Percentiles rank a stretch among this genome's conserved stretches.
Conservation (phyloP, 192 early-diverging fungal species). For the Coemansia sp. region DNA sequence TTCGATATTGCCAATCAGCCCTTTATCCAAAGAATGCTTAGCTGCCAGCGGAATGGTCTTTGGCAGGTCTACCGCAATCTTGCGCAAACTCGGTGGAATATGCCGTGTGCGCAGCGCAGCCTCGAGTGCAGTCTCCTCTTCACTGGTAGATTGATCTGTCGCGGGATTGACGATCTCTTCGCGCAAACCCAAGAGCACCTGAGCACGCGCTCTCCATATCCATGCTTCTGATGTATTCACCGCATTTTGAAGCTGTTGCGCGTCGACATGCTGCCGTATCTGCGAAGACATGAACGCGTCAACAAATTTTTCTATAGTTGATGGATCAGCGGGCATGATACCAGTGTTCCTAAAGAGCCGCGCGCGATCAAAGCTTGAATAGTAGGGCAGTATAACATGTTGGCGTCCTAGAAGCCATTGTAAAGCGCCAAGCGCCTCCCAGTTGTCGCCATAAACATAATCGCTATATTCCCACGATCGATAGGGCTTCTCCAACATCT, state of each 20-base stretch:
- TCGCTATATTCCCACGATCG: constrained; percentile 50
- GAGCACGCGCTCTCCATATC: constrained; percentile 62
- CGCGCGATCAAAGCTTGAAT: constrained; percentile 56
- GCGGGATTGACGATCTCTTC: constrained; percentile 20
- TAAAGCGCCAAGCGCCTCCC: constrained; percentile 57
- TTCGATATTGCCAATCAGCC: constrained; percentile 31
- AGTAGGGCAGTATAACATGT: constrained; percentile 55
- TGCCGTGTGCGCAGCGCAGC: constrained; percentile 22
- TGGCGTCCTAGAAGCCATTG: constrained; percentile 58
- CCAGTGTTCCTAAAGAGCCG: constrained; percentile 56
- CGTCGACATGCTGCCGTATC: constrained; percentile 21
- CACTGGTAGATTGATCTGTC: constrained; percentile 1
- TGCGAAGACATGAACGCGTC: constrained; percentile 40
- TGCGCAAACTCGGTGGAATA: constrained; percentile 51
- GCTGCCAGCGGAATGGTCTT: constrained; percentile 54
- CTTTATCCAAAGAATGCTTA: constrained; percentile 43
- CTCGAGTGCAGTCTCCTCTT: constrained; percentile 25
- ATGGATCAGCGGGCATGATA: constrained; percentile 58
- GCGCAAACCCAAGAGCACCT: constrained; percentile 56
- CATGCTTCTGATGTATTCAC: constrained; percentile 60
- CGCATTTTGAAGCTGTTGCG: constrained; percentile 31
- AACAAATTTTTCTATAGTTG: constrained; percentile 57
- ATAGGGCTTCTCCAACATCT: constrained; percentile 55
- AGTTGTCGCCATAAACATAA: constrained; percentile 48
- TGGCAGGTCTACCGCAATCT: constrained; percentile 54